phyloP scores from a whole-genome alignment of 345 rosid species.

The Angophora floribunda region DNA sequence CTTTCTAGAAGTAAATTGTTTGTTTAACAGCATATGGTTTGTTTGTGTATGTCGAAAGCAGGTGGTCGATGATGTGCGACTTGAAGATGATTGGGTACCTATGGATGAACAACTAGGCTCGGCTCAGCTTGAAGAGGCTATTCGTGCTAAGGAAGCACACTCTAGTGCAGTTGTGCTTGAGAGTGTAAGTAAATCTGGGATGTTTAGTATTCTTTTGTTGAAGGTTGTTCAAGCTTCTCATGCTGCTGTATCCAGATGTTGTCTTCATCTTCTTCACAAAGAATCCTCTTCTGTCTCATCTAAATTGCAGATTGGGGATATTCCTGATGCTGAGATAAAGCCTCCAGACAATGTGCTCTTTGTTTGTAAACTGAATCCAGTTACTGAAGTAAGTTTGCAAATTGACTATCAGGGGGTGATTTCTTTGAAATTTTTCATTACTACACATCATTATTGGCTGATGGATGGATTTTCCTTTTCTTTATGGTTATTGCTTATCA shows the following conservation, averaged over 20 bases:
- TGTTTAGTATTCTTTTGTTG: not conserved
- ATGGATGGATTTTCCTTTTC: not conserved
- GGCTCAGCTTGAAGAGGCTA: conserved; percentile 66
- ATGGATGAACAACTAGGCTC: conserved; percentile 73
- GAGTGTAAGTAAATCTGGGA: conserved; percentile 43
- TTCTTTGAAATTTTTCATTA: not conserved
- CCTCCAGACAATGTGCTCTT: conserved; percentile 96
- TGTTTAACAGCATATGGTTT: not conserved
- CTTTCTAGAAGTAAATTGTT: not conserved
- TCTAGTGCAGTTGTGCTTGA: conserved; percentile 98
- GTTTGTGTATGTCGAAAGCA: not conserved
- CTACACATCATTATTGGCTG: not conserved
- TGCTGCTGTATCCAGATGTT: not conserved
- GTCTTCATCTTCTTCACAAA: not conserved
- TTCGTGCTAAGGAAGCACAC: conserved; percentile 75
- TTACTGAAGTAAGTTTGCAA: conserved; percentile 71
- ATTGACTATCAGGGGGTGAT: not conserved
- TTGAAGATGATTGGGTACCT: conserved; percentile 99
- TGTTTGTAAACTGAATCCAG: conserved; percentile 97
- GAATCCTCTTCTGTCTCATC: not conserved
- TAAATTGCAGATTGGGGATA: conserved; percentile 49
- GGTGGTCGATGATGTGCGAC: conserved; percentile 77
- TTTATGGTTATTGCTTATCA: not conserved
- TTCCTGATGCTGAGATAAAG: conserved; percentile 76
- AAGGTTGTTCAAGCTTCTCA: not conserved